Evolutionary conservation across 1,284 basidiomycete genomes (phyloP).

Genomic region (Rhodotorula glutinis): DNA sequence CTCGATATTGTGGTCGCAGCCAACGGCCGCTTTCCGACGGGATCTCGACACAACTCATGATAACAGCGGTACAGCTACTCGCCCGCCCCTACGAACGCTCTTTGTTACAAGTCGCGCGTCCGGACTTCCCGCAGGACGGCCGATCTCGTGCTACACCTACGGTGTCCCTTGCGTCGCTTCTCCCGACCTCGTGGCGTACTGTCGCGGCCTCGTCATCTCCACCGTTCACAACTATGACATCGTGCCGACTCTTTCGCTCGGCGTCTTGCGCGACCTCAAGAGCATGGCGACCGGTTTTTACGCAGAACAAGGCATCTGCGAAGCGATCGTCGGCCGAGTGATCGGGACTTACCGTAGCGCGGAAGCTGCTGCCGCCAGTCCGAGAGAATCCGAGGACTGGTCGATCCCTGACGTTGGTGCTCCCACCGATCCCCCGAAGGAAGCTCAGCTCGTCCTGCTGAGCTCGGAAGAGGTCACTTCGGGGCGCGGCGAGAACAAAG

Average conservation of each 20-base stretch:
- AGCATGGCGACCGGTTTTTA: slow-evolving; percentile 52
- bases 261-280: slow-evolving; percentile 53
- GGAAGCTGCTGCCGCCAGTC: too few relatives aligned
- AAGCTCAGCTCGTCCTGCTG: slow-evolving; percentile 25
- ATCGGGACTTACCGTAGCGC: slow-evolving; percentile 41
- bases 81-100: slow-evolving; percentile 49
- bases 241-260: slow-evolving; percentile 51
- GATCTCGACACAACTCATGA: background rate
- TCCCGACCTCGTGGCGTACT: slow-evolving; percentile 51
- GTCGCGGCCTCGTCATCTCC: slow-evolving; percentile 52
- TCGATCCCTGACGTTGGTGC: background rate
- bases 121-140: slow-evolving; percentile 53
- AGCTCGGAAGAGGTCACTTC: slow-evolving; percentile 22
- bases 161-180: slow-evolving; percentile 52
- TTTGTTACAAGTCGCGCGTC: slow-evolving; percentile 53
- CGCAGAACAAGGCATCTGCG: slow-evolving; percentile 50
- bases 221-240: slow-evolving; percentile 52
- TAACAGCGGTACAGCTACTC: too few relatives aligned
- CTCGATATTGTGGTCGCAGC: slow-evolving; percentile 41
- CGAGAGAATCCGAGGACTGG: too few relatives aligned
- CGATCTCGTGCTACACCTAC: slow-evolving; percentile 52
- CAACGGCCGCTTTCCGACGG: slow-evolving; percentile 19
- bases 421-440: slow-evolving; percentile 26
- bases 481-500: slow-evolving; percentile 40
- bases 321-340: slow-evolving; percentile 54